Conservation (phyloP, 768 basidiomycete genomes). For the Russula griseocarnosa region DNA sequence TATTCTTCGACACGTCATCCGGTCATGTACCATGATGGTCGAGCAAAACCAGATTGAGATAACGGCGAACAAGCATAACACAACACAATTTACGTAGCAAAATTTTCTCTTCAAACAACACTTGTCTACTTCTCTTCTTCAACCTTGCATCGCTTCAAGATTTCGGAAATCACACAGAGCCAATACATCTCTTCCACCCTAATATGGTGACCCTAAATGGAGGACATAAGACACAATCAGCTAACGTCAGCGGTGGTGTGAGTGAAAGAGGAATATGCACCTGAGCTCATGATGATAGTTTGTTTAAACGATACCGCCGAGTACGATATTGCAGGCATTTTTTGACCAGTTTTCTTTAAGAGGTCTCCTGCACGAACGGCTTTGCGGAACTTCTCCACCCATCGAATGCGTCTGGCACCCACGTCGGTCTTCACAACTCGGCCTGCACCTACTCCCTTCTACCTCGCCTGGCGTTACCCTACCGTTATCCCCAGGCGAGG, state of each 20-base stretch:
- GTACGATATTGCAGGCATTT: slow-evolving; percentile 3
- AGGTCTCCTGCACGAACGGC: slow-evolving; percentile 8
- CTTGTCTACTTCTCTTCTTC: neutral
- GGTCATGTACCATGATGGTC: neutral
- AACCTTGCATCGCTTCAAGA: neutral
- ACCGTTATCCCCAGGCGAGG: slow-evolving; percentile 49
- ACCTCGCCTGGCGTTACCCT: slow-evolving; percentile 65
- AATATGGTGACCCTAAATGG: neutral
- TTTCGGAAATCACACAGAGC: slow-evolving; percentile 1
- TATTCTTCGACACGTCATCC: neutral
- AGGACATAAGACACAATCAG: neutral
- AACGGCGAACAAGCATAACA: slow-evolving; percentile 7
- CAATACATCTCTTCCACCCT: neutral
- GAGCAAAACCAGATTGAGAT: slow-evolving; percentile 3
- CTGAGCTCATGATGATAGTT: slow-evolving; percentile 7
- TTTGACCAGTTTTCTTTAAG: slow-evolving; percentile 1
- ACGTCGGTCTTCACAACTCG: slow-evolving; percentile 2
- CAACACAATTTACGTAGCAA: neutral
- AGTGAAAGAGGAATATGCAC: slow-evolving; percentile 8
- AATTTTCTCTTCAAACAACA: neutral
- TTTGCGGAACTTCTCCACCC: slow-evolving; percentile 1
- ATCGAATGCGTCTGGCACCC: slow-evolving; percentile 1
- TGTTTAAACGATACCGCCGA: slow-evolving; percentile 8
- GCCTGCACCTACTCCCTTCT: slow-evolving; percentile 34
- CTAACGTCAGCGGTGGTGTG: no score